Evolutionary conservation across 176 grass and related monocot genomes (phyloP).

Genomic region (Oryza officinalis): DNA sequence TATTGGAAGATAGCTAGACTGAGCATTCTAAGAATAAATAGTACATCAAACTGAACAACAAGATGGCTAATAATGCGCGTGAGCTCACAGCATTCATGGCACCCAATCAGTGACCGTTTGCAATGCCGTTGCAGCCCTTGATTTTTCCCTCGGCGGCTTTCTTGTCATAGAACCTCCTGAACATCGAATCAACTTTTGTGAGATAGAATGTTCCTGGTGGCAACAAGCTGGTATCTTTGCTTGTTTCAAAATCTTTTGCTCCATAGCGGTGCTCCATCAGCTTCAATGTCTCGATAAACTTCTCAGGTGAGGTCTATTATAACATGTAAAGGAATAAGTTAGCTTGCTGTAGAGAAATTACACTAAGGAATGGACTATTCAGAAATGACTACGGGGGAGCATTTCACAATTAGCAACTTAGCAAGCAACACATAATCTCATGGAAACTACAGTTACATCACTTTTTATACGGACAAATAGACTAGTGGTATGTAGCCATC

Average conservation of each 20-base stretch:
- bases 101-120: slow-evolving; percentile 31
- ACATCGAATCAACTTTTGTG: slow-evolving; percentile 83
- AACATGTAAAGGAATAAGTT: slow-evolving; percentile 21
- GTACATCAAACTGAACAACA: slow-evolving; percentile 24
- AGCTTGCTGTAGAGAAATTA: neutral
- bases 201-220: slow-evolving; percentile 76
- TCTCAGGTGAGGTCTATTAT: slow-evolving; percentile 59
- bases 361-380: neutral
- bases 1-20: neutral
- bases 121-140: slow-evolving; percentile 32
- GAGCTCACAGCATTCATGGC: neutral
- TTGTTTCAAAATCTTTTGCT: slow-evolving; percentile 81
- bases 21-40: slow-evolving; percentile 7
- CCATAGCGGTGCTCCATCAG: slow-evolving; percentile 79
- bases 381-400: neutral
- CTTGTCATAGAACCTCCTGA: slow-evolving; percentile 69
- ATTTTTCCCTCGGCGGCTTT: slow-evolving; percentile 21
- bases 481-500: neutral
- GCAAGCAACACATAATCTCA: neutral
- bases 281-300: slow-evolving; percentile 73
- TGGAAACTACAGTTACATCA: neutral
- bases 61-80: neutral
- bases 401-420: slow-evolving; percentile 15
- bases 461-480: neutral
- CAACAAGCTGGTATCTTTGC: slow-evolving; percentile 58